These are phyloP conservation scores for Castanea sativa DNA, from an alignment of 306 rosid species.

Conservation along the genomic window DNA sequence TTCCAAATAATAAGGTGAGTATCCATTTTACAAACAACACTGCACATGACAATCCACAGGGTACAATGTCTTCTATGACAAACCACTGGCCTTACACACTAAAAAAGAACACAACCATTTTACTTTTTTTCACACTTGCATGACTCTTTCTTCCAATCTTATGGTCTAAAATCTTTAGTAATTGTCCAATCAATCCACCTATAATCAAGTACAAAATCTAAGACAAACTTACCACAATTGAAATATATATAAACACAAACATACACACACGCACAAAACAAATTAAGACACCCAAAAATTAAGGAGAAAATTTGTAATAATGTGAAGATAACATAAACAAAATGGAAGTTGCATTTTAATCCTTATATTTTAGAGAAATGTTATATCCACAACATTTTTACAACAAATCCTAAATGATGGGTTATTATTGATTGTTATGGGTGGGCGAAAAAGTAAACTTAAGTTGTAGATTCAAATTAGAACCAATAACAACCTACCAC, in stretches of 20 bases:
- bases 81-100: not conserved
- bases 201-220: not conserved
- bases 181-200: not conserved
- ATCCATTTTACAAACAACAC: not conserved
- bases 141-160: not conserved
- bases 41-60: not conserved
- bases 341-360: no score
- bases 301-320: not conserved
- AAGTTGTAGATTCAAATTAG: no score
- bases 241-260: not conserved
- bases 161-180: not conserved
- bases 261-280: no score
- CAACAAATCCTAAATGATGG: no score
- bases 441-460: no score
- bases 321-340: not conserved
- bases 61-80: not conserved
- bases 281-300: not conserved
- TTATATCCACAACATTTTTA: no score
- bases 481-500: no score
- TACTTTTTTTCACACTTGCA: not conserved
- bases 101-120: not conserved
- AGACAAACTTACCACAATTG: not conserved
- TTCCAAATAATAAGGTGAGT: not conserved
- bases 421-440: no score
- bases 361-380: no score